A percentile compares a stretch with the other conserved stretches of the same genome.
These are phyloP conservation scores for Chaetomium cochliodes DNA, from an alignment of 495 filamentous ascomycete genomes.

Conservation along the genomic window DNA sequence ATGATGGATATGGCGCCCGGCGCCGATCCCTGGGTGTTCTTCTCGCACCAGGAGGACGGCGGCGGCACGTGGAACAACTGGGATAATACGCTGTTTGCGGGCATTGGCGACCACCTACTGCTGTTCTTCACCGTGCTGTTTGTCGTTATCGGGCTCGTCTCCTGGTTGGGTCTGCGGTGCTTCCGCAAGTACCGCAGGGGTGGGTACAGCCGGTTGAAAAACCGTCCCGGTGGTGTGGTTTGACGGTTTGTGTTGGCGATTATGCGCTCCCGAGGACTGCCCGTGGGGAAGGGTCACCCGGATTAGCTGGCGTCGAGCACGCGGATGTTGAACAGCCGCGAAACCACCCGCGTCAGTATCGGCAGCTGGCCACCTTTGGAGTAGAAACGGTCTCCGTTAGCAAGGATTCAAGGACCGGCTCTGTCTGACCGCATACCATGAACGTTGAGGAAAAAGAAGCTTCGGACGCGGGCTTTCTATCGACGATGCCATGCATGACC, in stretches of 20 bases:
- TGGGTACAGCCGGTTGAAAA: conserved; percentile 16
- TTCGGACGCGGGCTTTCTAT: neutral
- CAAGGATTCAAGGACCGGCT: too few species aligned
- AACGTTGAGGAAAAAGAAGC: neutral
- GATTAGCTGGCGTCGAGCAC: too few species aligned
- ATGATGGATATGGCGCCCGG: conserved; percentile 45
- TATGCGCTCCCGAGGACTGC: neutral
- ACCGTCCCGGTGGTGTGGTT: conserved; percentile 1
- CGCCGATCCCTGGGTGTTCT: conserved; percentile 44
- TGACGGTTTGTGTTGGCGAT: neutral
- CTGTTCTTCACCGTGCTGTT: conserved; percentile 40
- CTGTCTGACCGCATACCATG: too few species aligned
- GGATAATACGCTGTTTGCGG: conserved; percentile 37
- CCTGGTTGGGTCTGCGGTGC: conserved; percentile 20
- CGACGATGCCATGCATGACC: neutral
- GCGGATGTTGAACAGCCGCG: too few species aligned
- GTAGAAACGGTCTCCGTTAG: too few species aligned
- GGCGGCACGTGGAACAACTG: conserved; percentile 46
- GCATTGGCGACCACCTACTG: conserved; percentile 40
- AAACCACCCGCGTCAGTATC: too few species aligned
- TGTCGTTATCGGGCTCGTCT: neutral
- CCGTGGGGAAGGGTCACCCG: too few species aligned
- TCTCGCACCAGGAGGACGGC: conserved; percentile 41
- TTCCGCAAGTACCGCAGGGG: conserved; percentile 10
- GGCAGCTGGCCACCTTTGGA: too few species aligned